These are phyloP conservation scores for Leucocoprinus birnbaumii DNA, from an alignment of 768 basidiomycete species.

Conservation along the genomic window DNA sequence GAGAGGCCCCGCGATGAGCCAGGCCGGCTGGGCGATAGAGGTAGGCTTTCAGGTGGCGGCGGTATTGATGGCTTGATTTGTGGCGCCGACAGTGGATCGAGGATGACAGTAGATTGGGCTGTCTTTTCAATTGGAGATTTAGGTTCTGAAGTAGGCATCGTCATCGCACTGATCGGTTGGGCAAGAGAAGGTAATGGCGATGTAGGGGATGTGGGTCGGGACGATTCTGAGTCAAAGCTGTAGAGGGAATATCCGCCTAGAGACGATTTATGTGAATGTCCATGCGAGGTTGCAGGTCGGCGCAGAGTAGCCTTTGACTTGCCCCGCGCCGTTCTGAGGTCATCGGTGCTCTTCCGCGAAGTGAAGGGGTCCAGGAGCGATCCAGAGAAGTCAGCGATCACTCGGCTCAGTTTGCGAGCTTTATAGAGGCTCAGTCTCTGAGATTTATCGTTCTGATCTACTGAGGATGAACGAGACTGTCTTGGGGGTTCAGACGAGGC, in stretches of 20 bases:
- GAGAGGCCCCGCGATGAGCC: neutral
- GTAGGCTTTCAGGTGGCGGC: neutral
- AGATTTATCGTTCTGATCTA: neutral
- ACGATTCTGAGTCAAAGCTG: neutral
- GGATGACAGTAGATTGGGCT: neutral
- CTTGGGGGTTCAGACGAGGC: neutral
- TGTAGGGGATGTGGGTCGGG: neutral
- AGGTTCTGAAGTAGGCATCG: neutral
- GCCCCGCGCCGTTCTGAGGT: neutral
- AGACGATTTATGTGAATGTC: neutral
- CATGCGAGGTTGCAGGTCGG: neutral
- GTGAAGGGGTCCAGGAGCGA: slow-evolving; percentile 15
- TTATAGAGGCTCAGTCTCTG: slow-evolving; percentile 14
- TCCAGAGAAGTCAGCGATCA: slow-evolving; percentile 38
- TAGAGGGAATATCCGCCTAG: neutral
- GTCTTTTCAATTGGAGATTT: neutral
- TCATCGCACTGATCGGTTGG: neutral
- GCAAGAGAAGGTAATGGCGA: neutral
- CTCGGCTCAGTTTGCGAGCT: slow-evolving; percentile 39
- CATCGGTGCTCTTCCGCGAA: slow-evolving; percentile 1
- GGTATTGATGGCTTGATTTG: neutral
- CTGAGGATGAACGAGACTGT: neutral
- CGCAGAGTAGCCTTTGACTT: neutral
- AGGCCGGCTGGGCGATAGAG: slow-evolving; percentile 5
- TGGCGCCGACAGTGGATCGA: neutral